These are phyloP conservation scores for Skeletonema potamos DNA, from an alignment of 108 stramenopile genomes.

Conservation along the genomic window DNA sequence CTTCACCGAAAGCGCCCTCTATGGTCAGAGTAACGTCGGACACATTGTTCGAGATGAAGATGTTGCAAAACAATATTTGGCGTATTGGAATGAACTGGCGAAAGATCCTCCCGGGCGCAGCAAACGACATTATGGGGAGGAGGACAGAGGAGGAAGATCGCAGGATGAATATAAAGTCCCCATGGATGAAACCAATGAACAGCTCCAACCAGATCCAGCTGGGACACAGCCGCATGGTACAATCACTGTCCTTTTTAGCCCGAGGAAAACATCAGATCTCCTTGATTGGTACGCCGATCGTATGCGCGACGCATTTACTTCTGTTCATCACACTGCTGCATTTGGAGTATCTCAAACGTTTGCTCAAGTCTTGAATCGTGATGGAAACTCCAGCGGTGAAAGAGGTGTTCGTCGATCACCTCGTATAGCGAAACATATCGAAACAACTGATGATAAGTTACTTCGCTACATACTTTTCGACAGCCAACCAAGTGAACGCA, in stretches of 20 bases:
- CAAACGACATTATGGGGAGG: constrained; percentile 6
- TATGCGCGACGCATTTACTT: constrained; percentile 16
- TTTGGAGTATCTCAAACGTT: constrained; percentile 36
- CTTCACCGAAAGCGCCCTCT: constrained; percentile 37
- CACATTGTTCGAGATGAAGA: constrained; percentile 35
- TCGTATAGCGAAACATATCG: constrained; percentile 15
- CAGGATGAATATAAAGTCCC: constrained; percentile 10
- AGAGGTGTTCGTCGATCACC: constrained; percentile 34
- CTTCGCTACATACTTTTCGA: constrained; percentile 44
- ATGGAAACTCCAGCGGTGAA: background rate
- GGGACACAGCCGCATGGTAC: constrained; percentile 2
- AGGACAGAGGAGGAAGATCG: background rate
- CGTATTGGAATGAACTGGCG: constrained; percentile 30
- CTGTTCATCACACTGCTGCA: constrained; percentile 34
- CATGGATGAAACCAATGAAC: constrained; percentile 32
- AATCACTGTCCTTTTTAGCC: constrained; percentile 37
- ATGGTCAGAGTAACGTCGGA: constrained; percentile 33
- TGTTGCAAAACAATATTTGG: constrained; percentile 18
- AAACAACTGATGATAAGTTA: background rate
- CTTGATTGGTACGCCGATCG: constrained; percentile 40
- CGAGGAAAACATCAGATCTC: constrained; percentile 28
- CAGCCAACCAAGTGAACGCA: constrained; percentile 30
- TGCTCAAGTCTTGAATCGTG: constrained; percentile 26
- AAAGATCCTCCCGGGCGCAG: constrained; percentile 24
- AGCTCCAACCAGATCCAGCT: constrained; percentile 22